These are phyloP conservation scores for Bertia moriformis DNA, from an alignment of 2,329 filamentous ascomycete genomes.

Conservation along the genomic window DNA sequence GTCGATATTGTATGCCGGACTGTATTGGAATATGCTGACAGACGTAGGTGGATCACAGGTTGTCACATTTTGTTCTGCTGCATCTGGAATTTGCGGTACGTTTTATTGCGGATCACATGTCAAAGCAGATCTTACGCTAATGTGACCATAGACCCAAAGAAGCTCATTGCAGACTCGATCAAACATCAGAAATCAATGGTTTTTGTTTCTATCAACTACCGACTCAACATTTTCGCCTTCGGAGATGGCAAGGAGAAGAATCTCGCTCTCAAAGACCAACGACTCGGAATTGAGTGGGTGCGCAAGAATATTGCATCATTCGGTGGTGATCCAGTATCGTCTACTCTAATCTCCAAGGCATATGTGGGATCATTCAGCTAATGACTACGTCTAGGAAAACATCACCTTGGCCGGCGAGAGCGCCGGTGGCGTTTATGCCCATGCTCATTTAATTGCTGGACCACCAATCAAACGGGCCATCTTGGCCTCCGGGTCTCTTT, in stretches of 20 bases:
- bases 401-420: constrained; percentile 28
- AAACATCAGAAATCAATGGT: constrained; percentile 18
- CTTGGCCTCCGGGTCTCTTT: constrained; percentile 24
- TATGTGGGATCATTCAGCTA: no score
- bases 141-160: constrained; percentile 12
- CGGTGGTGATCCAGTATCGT: constrained; percentile 12
- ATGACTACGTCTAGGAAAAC: constrained; percentile 12
- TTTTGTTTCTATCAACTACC: constrained; percentile 25
- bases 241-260: constrained; percentile 22
- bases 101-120: constrained; percentile 7
- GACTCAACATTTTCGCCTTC: constrained; percentile 28
- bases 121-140: constrained; percentile 1
- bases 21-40: not conserved
- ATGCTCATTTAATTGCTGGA: constrained; percentile 21
- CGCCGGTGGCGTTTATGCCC: constrained; percentile 26
- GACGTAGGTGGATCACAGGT: constrained; percentile 22
- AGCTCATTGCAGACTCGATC: constrained; percentile 19
- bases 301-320: constrained; percentile 10
- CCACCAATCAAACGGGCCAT: constrained; percentile 16
- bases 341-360: not conserved
- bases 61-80: constrained; percentile 24
- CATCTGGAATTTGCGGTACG: constrained; percentile 24
- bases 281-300: constrained; percentile 16
- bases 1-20: not conserved
- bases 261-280: constrained; percentile 18